A percentile compares a stretch with the other conserved stretches of the same genome.
Evolutionary conservation across 441 rosid genomes (phyloP).

Genomic region (Francoa sonchifolia): DNA sequence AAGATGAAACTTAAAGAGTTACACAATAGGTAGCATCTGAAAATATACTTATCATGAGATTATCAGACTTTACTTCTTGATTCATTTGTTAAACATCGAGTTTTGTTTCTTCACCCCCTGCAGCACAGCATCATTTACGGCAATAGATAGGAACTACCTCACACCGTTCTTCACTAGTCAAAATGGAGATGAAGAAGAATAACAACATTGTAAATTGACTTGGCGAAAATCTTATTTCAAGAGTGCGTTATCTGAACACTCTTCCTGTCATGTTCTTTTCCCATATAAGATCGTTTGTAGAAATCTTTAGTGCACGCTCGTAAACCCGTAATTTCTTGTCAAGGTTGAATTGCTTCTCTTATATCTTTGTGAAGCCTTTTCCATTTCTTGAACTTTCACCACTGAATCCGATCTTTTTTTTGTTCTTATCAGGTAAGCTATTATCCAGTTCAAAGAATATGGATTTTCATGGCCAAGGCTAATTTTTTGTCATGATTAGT

Average conservation of each 20-base stretch:
- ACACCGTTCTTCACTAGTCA: slow-evolving; percentile 94
- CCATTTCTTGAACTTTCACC: background rate
- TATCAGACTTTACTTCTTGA: background rate
- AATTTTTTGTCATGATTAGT: slow-evolving; percentile 6
- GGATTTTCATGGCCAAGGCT: slow-evolving; percentile 22
- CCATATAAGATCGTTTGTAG: background rate
- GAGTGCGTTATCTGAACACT: background rate
- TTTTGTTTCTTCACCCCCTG: slow-evolving; percentile 6
- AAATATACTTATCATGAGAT: slow-evolving; percentile 1
- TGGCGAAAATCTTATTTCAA: background rate
- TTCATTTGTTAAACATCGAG: slow-evolving; percentile 4
- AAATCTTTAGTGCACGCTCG: background rate
- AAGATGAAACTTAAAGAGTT: slow-evolving; percentile 78
- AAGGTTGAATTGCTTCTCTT: background rate
- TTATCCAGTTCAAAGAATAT: slow-evolving; percentile 36
- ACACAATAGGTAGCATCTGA: slow-evolving; percentile 46
- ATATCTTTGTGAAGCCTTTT: background rate
- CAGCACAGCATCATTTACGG: slow-evolving; percentile 79
- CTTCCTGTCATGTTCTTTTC: background rate
- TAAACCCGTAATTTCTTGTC: background rate
- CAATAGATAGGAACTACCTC: slow-evolving; percentile 76
- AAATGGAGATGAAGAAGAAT: slow-evolving; percentile 57
- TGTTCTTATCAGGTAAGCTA: slow-evolving; percentile 31
- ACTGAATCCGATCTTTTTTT: slow-evolving; percentile 1
- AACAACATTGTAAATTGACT: slow-evolving; percentile 23